phyloP scores from a whole-genome alignment of 2,329 filamentous ascomycete genomes.

The Pseudogymnoascus sp. region DNA sequence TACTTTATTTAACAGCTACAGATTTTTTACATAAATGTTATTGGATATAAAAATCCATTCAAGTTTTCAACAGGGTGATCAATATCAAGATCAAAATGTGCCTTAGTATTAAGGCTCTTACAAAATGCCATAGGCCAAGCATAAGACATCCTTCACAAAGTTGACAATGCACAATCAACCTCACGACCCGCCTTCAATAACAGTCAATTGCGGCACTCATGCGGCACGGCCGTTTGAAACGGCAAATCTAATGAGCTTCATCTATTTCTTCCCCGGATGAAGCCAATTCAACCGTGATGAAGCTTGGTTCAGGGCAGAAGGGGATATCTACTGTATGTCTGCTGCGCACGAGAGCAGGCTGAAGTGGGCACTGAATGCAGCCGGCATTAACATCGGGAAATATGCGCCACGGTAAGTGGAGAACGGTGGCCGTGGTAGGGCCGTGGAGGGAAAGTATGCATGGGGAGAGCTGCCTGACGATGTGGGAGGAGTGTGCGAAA shows the following conservation, averaged over 20 bases:
- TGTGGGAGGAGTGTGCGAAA: background rate
- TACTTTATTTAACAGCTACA: background rate
- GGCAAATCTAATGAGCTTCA: slow-evolving; percentile 1
- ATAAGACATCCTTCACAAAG: background rate
- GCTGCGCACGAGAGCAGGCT: background rate
- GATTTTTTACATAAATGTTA: background rate
- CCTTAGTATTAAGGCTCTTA: background rate
- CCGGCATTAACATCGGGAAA: background rate
- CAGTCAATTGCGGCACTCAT: background rate
- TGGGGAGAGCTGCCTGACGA: background rate
- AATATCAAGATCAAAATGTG: background rate
- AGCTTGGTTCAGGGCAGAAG: background rate
- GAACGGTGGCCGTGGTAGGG: background rate
- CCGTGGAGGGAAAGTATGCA: background rate
- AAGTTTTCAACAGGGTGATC: background rate
- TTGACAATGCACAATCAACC: background rate
- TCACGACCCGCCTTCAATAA: background rate
- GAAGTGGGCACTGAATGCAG: background rate
- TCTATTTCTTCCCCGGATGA: background rate
- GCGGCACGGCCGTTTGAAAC: slow-evolving; percentile 2
- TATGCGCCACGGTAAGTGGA: background rate
- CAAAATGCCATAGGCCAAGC: background rate
- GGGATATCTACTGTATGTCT: background rate
- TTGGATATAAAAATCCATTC: background rate
- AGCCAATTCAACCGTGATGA: background rate